Percentiles rank a stretch among this genome's conserved stretches.
Conservation (phyloP, 2,329 filamentous ascomycete species). For the Beauveria medogensis region DNA sequence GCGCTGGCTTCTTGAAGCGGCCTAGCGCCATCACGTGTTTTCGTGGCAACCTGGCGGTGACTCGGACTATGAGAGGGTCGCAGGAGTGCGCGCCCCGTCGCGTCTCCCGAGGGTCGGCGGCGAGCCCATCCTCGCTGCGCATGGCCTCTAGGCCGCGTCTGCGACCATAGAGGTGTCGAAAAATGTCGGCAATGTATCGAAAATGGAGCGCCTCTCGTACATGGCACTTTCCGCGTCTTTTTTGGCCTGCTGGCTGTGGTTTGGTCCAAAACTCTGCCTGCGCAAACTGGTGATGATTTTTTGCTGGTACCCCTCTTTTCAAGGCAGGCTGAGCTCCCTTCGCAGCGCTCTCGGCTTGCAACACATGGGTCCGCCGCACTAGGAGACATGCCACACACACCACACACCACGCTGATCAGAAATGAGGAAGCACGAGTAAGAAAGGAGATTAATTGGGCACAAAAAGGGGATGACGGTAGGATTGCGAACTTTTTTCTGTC, state of each 20-base stretch:
- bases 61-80: slow-evolving; percentile 24
- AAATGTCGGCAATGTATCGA: slow-evolving; percentile 11
- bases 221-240: slow-evolving; percentile 18
- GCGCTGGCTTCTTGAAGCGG: neutral
- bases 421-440: slow-evolving; percentile 8
- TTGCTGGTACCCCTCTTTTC: slow-evolving; percentile 3
- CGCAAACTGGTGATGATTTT: slow-evolving; percentile 6
- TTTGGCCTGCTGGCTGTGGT: slow-evolving; percentile 13
- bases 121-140: slow-evolving; percentile 28
- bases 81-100: slow-evolving; percentile 33
- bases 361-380: slow-evolving; percentile 1
- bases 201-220: neutral
- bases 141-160: neutral
- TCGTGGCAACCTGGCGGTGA: slow-evolving; percentile 33
- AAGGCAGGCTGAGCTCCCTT: neutral
- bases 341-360: neutral
- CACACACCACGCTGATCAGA: slow-evolving; percentile 6
- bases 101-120: slow-evolving; percentile 35
- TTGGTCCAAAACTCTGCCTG: slow-evolving; percentile 14
- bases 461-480: neutral
- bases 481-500: neutral
- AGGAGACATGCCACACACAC: slow-evolving; percentile 4
- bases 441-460: slow-evolving; percentile 6
- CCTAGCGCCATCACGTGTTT: slow-evolving; percentile 31
- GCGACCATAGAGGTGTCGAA: slow-evolving; percentile 21